A percentile compares a stretch with the other conserved stretches of the same genome.
phyloP scores from a whole-genome alignment of 768 basidiomycete genomes.

The Phaeolepiota aurea region DNA sequence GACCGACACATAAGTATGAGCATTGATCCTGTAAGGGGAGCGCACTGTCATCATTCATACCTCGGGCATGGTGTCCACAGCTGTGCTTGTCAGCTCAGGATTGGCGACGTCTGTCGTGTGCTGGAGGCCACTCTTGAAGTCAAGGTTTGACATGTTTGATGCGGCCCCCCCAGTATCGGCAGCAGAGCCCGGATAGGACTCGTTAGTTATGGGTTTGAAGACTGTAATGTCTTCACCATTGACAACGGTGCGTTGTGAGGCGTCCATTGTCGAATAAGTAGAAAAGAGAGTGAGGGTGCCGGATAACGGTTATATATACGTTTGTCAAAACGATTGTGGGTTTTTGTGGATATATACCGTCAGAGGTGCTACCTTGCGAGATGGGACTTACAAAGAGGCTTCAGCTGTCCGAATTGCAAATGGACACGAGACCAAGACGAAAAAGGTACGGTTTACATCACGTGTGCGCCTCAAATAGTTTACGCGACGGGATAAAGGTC shows the following conservation, averaged over 20 bases:
- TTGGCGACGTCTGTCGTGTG: not conserved
- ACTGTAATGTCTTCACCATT: not conserved
- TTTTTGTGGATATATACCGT: not conserved
- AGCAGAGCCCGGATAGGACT: not conserved
- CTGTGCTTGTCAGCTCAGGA: not conserved
- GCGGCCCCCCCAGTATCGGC: not conserved
- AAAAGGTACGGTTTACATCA: not conserved
- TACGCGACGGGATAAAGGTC: not conserved
- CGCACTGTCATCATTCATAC: not conserved
- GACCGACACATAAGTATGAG: not conserved
- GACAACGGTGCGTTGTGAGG: not conserved
- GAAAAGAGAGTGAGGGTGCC: not conserved
- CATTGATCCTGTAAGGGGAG: too few species aligned
- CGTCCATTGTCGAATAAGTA: not conserved
- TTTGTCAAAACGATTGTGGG: not conserved
- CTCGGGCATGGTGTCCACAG: not conserved
- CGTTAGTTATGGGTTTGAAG: not conserved
- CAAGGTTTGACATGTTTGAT: not conserved
- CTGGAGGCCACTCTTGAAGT: not conserved
- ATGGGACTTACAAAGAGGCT: not conserved
- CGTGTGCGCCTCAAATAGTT: not conserved
- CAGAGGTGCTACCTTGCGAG: too few species aligned
- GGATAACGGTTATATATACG: not conserved
- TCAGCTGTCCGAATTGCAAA: too few species aligned
- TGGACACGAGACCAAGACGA: not conserved